Base-by-base conservation (phyloP, 306 rosid genomes). In the Vigna reflexopilosa region DNA sequence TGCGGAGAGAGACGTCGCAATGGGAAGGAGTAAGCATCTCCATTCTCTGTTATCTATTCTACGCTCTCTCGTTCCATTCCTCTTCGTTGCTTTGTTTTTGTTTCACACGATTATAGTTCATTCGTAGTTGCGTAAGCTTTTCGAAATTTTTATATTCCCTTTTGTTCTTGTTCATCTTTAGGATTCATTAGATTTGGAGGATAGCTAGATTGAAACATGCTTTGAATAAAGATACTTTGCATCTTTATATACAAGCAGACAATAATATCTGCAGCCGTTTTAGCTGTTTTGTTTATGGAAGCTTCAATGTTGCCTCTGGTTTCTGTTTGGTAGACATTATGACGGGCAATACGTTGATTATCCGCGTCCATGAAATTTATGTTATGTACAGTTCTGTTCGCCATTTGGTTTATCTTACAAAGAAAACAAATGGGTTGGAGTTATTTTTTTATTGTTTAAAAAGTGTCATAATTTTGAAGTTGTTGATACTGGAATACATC, bases 1-100 rank as follows among this genome's bases (percentile, higher is more conserved):
- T 24, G 30, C 3, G 6, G 15, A 6, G 50, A 66, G 59, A 42
- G 70, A 34, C 45, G 45, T 73, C 42, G 84, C 84, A 22, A 88
- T 89, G 90, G 90, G 90, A 61, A 86, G 92, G 58, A 86, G 92
- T 89, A 82, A 82, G 92, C 67, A 3, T 51, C 28, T 55, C 7
- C 24, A 0, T 47, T 68, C 42, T 8, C 14, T 71, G 1, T 34
- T 13, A 58, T 2, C 15, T 20, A 4, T 48, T 42, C 4, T 11
- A 10, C 13, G 8, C 66, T 17, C 49, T 17, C 26, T 6, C 4
- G 9, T 49, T 58, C 0, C 2, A 17, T 22, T 12, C 0, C 13
- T 40, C 10, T 40, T 36, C 2, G 5, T 3, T 16, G 26, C 19
- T 72, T 15, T 7, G 14, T 42, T 28, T 65, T 19, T 16, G 3